Evolutionary conservation across 2,329 filamentous ascomycete species (phyloP).

Genomic region (Neofusicoccum ribis): DNA sequence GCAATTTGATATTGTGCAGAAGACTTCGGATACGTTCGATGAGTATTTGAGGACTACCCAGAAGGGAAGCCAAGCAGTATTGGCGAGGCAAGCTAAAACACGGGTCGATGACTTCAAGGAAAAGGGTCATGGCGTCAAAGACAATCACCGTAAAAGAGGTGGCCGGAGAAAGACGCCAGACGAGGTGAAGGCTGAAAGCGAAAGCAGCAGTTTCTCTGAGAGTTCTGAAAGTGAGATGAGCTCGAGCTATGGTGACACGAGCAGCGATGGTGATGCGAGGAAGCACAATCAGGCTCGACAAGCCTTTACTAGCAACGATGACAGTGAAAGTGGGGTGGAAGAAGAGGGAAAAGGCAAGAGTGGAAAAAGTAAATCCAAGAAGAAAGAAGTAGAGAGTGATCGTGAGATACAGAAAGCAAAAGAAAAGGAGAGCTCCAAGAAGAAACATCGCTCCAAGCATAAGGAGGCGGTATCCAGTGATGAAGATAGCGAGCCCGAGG

Average conservation of each 20-base stretch:
- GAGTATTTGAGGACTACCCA: neutral
- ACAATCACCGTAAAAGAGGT: no score
- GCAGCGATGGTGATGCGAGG: neutral
- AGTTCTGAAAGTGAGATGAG: neutral
- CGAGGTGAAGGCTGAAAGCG: neutral
- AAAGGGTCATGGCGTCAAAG: neutral
- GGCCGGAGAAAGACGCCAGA: neutral
- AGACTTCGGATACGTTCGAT: neutral
- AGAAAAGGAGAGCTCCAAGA: no score
- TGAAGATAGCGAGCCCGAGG: neutral
- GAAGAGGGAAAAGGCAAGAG: no score
- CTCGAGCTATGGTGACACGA: neutral
- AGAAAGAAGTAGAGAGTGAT: neutral
- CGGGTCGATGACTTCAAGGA: neutral
- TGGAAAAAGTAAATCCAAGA: neutral
- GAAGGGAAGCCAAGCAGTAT: neutral
- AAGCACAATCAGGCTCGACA: neutral
- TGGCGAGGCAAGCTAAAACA: neutral
- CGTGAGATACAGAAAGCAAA: no score
- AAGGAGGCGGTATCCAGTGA: no score
- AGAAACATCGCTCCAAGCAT: no score
- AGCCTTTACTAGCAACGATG: neutral
- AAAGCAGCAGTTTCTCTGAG: neutral
- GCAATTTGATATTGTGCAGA: neutral
- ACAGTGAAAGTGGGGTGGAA: neutral